phyloP scores from a whole-genome alignment of 768 basidiomycete genomes.

The Gloeophyllum trabeum region DNA sequence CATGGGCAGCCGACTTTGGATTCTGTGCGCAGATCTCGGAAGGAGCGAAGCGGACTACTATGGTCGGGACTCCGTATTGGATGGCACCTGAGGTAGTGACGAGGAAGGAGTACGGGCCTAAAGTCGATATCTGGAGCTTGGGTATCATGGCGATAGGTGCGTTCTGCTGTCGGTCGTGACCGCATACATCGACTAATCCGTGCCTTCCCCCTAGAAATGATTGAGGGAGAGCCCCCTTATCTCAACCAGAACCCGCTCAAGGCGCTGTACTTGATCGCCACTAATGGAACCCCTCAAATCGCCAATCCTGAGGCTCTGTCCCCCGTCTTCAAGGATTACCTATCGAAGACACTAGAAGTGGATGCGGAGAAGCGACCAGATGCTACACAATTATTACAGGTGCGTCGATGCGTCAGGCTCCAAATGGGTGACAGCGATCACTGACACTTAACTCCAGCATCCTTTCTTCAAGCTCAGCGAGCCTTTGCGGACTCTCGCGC shows the following conservation, averaged over 20 bases:
- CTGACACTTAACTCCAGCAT: slow-evolving; percentile 34
- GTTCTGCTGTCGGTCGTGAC: slow-evolving; percentile 11
- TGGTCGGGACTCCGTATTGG: slow-evolving; percentile 99
- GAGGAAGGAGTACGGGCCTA: slow-evolving; percentile 93
- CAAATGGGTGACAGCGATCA: no score
- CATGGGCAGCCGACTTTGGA: slow-evolving; percentile 81
- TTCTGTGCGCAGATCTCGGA: slow-evolving; percentile 96
- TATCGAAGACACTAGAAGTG: slow-evolving; percentile 83
- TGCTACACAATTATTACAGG: slow-evolving; percentile 71
- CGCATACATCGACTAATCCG: neutral
- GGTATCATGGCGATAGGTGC: slow-evolving; percentile 94
- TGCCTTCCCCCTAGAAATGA: slow-evolving; percentile 62
- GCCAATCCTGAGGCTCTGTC: slow-evolving; percentile 79
- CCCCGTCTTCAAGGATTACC: slow-evolving; percentile 78
- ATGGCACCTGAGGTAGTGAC: slow-evolving; percentile 99
- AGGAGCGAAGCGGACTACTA: slow-evolving; percentile 88
- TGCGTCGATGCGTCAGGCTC: slow-evolving; percentile 16
- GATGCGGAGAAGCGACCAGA: slow-evolving; percentile 90
- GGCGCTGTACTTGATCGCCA: slow-evolving; percentile 95
- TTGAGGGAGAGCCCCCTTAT: slow-evolving; percentile 95
- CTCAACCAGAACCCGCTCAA: slow-evolving; percentile 95
- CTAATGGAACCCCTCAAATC: slow-evolving; percentile 94
- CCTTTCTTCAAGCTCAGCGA: slow-evolving; percentile 84
- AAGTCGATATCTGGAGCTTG: slow-evolving; percentile 96
- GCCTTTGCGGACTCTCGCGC: slow-evolving; percentile 75